These are phyloP conservation scores for Colletotrichum sp. DNA, from an alignment of 2,329 filamentous ascomycete species.

Conservation along the genomic window DNA sequence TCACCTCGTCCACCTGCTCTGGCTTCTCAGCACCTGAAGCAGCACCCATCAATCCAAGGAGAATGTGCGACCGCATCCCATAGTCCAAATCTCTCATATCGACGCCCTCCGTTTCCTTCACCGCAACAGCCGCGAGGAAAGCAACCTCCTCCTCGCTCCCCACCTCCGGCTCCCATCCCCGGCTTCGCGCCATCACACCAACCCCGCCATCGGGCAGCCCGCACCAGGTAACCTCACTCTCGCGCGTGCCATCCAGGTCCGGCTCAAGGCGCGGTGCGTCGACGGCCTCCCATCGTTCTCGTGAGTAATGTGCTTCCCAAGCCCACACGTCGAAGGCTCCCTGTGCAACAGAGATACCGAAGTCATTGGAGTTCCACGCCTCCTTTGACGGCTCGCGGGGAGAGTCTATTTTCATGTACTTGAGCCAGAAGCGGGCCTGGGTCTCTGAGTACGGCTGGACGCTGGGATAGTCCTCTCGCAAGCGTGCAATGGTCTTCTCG, in stretches of 20 bases:
- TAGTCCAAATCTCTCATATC: conserved; percentile 7
- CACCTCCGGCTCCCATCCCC: conserved; percentile 21
- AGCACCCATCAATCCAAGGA: conserved; percentile 10
- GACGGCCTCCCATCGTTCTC: background rate
- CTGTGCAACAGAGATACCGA: background rate
- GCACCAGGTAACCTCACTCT: conserved; percentile 9
- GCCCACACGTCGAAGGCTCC: background rate
- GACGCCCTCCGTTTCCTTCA: conserved; percentile 11
- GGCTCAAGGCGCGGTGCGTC: background rate
- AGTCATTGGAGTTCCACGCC: background rate
- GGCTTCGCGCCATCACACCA: background rate
- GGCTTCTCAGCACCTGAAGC: background rate
- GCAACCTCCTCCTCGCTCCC: conserved; percentile 23
- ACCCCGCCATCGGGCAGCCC: conserved; percentile 10
- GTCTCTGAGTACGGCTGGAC: conserved; percentile 6
- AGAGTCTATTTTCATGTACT: background rate
- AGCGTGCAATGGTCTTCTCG: background rate
- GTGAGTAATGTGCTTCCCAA: conserved; percentile 5
- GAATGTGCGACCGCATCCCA: conserved; percentile 21
- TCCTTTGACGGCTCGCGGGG: background rate
- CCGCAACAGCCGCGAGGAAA: conserved; percentile 22
- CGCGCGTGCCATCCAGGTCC: conserved; percentile 6
- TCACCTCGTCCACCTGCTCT: background rate
- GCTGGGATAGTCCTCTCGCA: background rate
- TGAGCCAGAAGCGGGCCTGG: conserved; percentile 7